phyloP scores from a whole-genome alignment of 2,329 filamentous ascomycete species.

The Ophiostoma novo-ulmi region DNA sequence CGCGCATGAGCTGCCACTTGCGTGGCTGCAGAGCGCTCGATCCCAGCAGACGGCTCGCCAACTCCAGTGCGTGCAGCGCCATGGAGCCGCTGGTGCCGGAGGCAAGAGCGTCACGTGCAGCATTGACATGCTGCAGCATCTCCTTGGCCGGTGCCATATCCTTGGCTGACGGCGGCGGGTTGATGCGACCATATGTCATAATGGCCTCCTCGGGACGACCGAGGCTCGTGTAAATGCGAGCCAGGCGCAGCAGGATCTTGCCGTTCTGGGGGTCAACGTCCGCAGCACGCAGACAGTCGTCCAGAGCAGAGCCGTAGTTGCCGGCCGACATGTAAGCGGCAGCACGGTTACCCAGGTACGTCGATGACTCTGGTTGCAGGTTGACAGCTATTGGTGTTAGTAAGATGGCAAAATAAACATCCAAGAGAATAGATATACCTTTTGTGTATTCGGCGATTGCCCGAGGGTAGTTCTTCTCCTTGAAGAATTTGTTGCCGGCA shows the following conservation, averaged over 20 bases:
- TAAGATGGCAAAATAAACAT: neutral
- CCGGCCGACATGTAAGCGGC: conserved; percentile 88
- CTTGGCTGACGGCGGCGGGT: conserved; percentile 74
- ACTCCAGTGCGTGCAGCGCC: conserved; percentile 85
- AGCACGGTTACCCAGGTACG: conserved; percentile 90
- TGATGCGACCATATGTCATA: conserved; percentile 72
- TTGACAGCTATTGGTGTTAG: conserved; percentile 63
- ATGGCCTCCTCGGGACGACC: conserved; percentile 85
- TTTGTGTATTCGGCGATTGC: conserved; percentile 93
- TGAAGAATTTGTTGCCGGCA: conserved; percentile 94
- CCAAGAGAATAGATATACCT: conserved; percentile 52
- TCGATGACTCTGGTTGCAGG: conserved; percentile 75
- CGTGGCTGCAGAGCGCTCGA: conserved; percentile 71
- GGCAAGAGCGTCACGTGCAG: conserved; percentile 71
- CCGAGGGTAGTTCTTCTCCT: conserved; percentile 80
- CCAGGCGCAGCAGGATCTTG: conserved; percentile 83
- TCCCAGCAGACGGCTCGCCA: conserved; percentile 78
- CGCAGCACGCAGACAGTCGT: conserved; percentile 77
- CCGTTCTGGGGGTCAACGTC: conserved; percentile 79
- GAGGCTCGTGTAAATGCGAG: conserved; percentile 81
- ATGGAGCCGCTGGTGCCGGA: conserved; percentile 79
- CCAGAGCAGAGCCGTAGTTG: conserved; percentile 71
- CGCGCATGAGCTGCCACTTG: conserved; percentile 90
- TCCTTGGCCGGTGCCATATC: conserved; percentile 77
- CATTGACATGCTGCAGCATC: conserved; percentile 76